Conservation (phyloP, 345 rosid genomes). For the Clausena lansium region DNA sequence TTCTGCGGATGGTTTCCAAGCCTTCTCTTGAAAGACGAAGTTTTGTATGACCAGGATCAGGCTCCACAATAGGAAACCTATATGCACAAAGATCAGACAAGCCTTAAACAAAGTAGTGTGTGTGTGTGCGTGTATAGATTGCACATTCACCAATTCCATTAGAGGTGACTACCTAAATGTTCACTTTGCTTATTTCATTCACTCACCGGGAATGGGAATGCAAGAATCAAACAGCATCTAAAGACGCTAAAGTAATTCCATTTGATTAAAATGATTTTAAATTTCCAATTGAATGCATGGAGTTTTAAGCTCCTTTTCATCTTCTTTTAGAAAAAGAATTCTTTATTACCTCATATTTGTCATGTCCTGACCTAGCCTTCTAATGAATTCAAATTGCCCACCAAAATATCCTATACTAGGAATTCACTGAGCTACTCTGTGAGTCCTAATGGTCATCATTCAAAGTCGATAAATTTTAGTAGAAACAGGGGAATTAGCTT, state of each 20-base stretch:
- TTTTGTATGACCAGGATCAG: conserved; percentile 96
- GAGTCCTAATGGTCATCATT: conserved; percentile 1
- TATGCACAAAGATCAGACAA: conserved; percentile 18
- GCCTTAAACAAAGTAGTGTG: conserved; percentile 1
- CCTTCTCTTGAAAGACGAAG: conserved; percentile 92
- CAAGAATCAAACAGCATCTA: background rate
- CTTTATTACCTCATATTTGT: background rate
- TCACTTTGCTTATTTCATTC: background rate
- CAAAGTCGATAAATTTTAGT: background rate
- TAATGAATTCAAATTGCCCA: background rate
- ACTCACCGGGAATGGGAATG: background rate
- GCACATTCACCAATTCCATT: background rate
- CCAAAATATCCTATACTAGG: background rate
- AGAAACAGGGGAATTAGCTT: conserved; percentile 7
- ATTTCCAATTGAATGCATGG: background rate
- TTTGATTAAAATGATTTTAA: background rate
- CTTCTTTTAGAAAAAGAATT: background rate
- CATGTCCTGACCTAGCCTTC: background rate
- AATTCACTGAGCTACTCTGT: background rate
- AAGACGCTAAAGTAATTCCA: background rate
- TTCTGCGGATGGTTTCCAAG: conserved; percentile 80
- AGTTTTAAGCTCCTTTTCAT: background rate
- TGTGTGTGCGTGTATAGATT: background rate
- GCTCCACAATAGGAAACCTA: conserved; percentile 94
- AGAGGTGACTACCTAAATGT: background rate